These are phyloP conservation scores for Flaveria bidentis DNA, from an alignment of 129 eudicot species.

Conservation along the genomic window DNA sequence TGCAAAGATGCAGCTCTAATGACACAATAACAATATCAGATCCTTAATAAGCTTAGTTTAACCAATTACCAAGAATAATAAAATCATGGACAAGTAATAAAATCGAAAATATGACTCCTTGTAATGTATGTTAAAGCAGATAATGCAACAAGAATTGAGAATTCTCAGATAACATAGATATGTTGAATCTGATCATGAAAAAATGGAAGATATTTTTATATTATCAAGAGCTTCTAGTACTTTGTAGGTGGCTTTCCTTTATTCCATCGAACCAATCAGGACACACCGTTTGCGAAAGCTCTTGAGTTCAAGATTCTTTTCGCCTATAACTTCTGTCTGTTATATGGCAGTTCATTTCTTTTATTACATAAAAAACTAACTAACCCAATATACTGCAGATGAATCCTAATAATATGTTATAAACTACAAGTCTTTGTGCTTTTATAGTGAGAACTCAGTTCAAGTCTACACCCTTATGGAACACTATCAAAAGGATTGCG, in stretches of 20 bases:
- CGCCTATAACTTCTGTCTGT: background rate
- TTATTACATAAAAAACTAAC: background rate
- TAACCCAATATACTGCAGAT: background rate
- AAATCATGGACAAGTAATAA: background rate
- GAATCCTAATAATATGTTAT: background rate
- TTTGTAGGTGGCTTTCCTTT: background rate
- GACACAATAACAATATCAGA: conserved; percentile 27
- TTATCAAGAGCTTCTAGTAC: background rate
- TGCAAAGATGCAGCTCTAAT: conserved; percentile 84
- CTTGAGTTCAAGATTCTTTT: background rate
- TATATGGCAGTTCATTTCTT: background rate
- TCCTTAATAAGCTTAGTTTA: conserved; percentile 11
- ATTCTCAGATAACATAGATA: background rate
- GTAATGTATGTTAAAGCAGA: background rate
- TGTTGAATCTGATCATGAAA: background rate
- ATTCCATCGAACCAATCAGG: background rate
- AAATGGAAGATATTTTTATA: background rate
- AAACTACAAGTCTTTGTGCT: background rate
- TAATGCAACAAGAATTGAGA: background rate
- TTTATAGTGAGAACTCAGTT: background rate
- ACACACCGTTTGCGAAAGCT: background rate
- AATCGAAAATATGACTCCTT: background rate
- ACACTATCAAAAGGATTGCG: background rate
- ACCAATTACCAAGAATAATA: conserved; percentile 4
- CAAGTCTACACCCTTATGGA: background rate